Evolutionary conservation across 2,329 filamentous ascomycete genomes (phyloP).

Genomic region (Nigrospora sphaerica): DNA sequence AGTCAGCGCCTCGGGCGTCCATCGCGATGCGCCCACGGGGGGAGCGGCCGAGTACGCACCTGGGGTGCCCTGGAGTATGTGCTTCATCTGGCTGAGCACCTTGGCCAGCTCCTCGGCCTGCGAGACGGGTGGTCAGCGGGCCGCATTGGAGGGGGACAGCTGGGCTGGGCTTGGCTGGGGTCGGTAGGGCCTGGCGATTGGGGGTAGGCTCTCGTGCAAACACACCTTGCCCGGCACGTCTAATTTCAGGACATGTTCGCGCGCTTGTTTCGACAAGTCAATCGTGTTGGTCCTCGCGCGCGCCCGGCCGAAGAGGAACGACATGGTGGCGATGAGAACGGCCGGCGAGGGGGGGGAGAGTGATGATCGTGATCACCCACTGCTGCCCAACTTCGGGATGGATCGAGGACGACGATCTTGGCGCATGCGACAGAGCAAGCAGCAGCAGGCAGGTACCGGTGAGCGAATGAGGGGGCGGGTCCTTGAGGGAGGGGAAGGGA

Average conservation of each 20-base stretch:
- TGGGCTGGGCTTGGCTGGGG: too few species aligned
- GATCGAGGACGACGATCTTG: neutral
- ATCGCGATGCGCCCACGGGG: conserved; percentile 1
- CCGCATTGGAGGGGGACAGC: neutral
- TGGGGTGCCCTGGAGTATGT: conserved; percentile 86
- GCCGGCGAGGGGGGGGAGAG: neutral
- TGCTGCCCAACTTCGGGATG: neutral
- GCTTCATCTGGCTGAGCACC: conserved; percentile 83
- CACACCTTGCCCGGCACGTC: conserved; percentile 44
- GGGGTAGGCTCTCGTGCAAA: conserved; percentile 2
- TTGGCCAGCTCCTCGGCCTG: conserved; percentile 84
- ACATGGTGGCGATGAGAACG: conserved; percentile 28
- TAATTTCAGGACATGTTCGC: conserved; percentile 45
- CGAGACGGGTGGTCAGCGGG: conserved; percentile 15
- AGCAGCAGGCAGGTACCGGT: neutral
- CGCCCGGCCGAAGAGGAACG: conserved; percentile 49
- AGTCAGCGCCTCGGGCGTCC: conserved; percentile 5
- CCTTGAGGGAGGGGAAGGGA: neutral
- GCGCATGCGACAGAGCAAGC: too few species aligned
- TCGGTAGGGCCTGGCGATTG: conserved; percentile 2
- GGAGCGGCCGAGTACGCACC: conserved; percentile 43
- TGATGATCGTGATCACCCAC: neutral
- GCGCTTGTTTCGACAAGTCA: conserved; percentile 49
- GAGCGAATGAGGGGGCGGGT: neutral
- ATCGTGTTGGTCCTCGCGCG: conserved; percentile 42